A percentile compares a stretch with the other conserved stretches of the same genome.
These are phyloP conservation scores for Ophiocordyceps robertsii DNA, from an alignment of 2,329 filamentous ascomycete genomes.

Conservation along the genomic window DNA sequence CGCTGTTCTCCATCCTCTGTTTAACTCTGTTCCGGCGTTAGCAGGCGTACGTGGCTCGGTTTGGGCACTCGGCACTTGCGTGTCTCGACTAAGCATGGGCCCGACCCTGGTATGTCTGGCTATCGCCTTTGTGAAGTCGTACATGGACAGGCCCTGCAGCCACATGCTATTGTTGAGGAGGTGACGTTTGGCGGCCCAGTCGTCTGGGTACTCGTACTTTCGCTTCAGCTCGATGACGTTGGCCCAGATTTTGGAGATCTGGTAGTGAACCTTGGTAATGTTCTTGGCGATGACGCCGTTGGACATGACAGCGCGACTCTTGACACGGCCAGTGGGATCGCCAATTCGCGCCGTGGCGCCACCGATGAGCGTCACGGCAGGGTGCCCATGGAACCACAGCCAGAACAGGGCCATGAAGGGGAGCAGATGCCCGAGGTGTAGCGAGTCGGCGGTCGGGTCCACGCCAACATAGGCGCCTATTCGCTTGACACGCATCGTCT, in stretches of 20 bases:
- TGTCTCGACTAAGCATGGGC: slow-evolving; percentile 78
- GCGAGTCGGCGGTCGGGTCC: slow-evolving; percentile 66
- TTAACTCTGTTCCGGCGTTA: slow-evolving; percentile 42
- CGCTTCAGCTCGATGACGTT: slow-evolving; percentile 56
- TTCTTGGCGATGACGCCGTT: slow-evolving; percentile 46
- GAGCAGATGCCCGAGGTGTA: slow-evolving; percentile 70
- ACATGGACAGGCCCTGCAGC: slow-evolving; percentile 58
- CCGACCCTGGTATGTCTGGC: slow-evolving; percentile 67
- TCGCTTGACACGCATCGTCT: slow-evolving; percentile 49
- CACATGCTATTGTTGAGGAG: slow-evolving; percentile 75
- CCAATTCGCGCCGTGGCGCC: slow-evolving; percentile 67
- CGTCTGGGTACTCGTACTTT: slow-evolving; percentile 49
- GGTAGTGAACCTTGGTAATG: slow-evolving; percentile 52
- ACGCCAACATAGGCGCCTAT: slow-evolving; percentile 70
- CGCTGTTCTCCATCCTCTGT: slow-evolving; percentile 67
- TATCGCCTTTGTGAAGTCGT: slow-evolving; percentile 63
- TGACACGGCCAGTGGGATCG: slow-evolving; percentile 60
- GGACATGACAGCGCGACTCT: slow-evolving; percentile 41
- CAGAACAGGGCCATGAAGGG: slow-evolving; percentile 76
- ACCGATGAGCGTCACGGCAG: slow-evolving; percentile 53
- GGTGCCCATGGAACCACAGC: slow-evolving; percentile 66
- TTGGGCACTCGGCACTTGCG: slow-evolving; percentile 38
- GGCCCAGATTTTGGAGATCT: slow-evolving; percentile 58
- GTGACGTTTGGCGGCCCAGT: slow-evolving; percentile 52
- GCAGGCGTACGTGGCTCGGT: not conserved